Evolutionary conservation across 1,139 yeast species (phyloP), one percentile per base, ranked within the genome.

Genomic region (Magnusiomyces sp.): DNA sequence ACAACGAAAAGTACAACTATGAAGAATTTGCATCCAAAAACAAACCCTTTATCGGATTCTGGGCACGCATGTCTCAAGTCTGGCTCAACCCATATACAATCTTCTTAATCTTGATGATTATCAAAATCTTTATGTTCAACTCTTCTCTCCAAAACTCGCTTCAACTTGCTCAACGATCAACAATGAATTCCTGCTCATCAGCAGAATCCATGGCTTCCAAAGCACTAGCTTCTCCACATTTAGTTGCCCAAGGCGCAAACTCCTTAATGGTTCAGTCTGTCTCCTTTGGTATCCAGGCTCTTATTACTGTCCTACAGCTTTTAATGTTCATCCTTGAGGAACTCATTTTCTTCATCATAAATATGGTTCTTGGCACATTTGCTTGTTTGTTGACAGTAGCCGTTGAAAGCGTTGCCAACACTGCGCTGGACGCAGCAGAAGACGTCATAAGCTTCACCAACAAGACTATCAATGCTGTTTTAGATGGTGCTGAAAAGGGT

Each of bases 341-440:
- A 44, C 56, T 89, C 37, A 63, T 86, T 0, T 60, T 79, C 10
- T 89, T 92, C 61, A 71, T 80, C 23, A 67, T 92, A 16, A 89
- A 87, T 41, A 60, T 90, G 55, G 76, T 84, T 48, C 67, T 89
- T 7, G 97, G 97, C 0, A 90, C 97, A 0, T 86, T 85, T 65
- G 81, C 86, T 0, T 92, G 98, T 66, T 70, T 92, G 23, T 65
- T 88, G 6, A 79, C 85, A 0, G 82, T 94, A 5, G 77, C 90
- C 0, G 70, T 89, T 7, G 80, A 79, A 56, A 87, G 92, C 1
- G 75, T 87, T 0, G 83, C 83, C 1, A 80, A 80, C 55, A 79
- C 80, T 40, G 95, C 95, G 0, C 65, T 84, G 1, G 86, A 87
- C 61, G 77, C 89, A 0, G 79, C 94, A 0, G 86, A 82, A 58